Evolutionary conservation across 805 yeast species (phyloP).

Genomic region (Cyberlindnera mississippiensis): DNA sequence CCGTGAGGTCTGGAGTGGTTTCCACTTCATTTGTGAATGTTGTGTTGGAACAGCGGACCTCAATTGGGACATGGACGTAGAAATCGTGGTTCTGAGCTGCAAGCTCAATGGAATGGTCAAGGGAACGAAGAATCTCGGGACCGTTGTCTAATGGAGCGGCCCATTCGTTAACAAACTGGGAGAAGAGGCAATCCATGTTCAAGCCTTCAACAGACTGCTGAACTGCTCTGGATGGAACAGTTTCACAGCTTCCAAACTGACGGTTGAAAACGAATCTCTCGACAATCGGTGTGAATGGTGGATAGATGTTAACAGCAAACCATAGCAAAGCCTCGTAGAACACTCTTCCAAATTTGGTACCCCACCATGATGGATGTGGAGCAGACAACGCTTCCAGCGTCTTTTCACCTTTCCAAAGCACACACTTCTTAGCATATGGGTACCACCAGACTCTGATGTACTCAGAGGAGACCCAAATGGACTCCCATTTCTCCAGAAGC

Average conservation of each 20-base stretch:
- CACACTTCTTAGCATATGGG: conserved; percentile 83
- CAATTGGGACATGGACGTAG: conserved; percentile 93
- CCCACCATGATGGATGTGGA: conserved; percentile 81
- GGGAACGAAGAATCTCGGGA: conserved; percentile 60
- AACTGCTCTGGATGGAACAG: conserved; percentile 61
- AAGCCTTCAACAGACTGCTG: conserved; percentile 82
- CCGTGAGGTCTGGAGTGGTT: conserved; percentile 43
- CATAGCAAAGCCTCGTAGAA: conserved; percentile 78
- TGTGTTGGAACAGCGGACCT: conserved; percentile 89
- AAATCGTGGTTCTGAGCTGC: conserved; percentile 61
- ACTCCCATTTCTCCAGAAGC: conserved; percentile 67
- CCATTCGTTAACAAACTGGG: conserved; percentile 96
- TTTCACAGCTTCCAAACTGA: conserved; percentile 77
- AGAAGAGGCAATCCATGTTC: conserved; percentile 92
- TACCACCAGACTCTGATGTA: conserved; percentile 97
- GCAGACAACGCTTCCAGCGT: conserved; percentile 58
- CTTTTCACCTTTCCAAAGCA: conserved; percentile 86
- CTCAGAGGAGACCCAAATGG: conserved; percentile 85
- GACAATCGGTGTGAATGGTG: conserved; percentile 76
- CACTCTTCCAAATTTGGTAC: conserved; percentile 70
- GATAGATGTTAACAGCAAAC: conserved; percentile 69
- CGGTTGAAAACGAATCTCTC: conserved; percentile 82
- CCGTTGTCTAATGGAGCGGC: conserved; percentile 86
- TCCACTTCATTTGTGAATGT: conserved; percentile 35
- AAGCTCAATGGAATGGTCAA: conserved; percentile 54